Conservation (phyloP, 164 flowering plant genomes). For the Berberis vulgaris region DNA sequence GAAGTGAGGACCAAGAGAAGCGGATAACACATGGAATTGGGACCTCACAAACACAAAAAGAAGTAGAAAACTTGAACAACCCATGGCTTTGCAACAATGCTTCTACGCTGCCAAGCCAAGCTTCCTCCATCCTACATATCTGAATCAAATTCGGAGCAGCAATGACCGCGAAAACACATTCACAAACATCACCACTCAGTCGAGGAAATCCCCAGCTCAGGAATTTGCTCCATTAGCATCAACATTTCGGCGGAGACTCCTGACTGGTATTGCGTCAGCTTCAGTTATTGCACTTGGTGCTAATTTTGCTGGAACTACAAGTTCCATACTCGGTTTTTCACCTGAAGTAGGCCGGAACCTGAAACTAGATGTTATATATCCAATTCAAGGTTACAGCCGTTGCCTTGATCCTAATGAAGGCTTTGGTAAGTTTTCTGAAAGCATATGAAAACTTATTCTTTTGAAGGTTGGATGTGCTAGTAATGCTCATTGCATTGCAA, state of each 20-base stretch:
- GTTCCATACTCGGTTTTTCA: conserved; percentile 64
- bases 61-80: too few species aligned
- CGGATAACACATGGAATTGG: too few species aligned
- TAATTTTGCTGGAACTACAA: conserved; percentile 70
- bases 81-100: too few species aligned
- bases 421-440: conserved; percentile 44
- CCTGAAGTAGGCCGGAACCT: conserved; percentile 65
- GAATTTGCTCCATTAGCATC: conserved; percentile 56
- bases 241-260: conserved; percentile 50
- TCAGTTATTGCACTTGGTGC: conserved; percentile 27
- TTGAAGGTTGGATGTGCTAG: not conserved
- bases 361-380: conserved; percentile 81
- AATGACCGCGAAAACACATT: not conserved
- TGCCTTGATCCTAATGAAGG: conserved; percentile 62
- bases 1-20: too few species aligned
- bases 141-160: too few species aligned
- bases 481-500: not conserved
- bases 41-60: too few species aligned
- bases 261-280: conserved; percentile 81
- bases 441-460: not conserved
- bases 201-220: conserved; percentile 38
- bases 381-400: conserved; percentile 67
- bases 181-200: not conserved
- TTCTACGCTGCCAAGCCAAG: too few species aligned
- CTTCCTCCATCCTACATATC: too few species aligned